Evolutionary conservation across 805 yeast species (phyloP).

Genomic region (Metschnikowia orientalis): DNA sequence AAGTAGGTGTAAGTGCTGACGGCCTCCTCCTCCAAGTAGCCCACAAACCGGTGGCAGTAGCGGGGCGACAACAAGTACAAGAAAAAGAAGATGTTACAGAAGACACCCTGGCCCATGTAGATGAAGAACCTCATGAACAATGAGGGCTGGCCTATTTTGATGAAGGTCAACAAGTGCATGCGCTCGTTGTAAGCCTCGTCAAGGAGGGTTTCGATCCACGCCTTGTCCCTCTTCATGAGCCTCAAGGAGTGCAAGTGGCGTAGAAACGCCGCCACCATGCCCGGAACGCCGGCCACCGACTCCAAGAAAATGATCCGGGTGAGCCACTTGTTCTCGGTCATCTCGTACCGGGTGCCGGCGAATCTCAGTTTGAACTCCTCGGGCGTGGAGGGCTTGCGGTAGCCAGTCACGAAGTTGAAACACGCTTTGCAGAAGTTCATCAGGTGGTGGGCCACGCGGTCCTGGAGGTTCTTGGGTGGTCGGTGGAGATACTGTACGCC

Average conservation of each 20-base stretch:
- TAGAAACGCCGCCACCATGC: slow-evolving; percentile 68
- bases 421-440: slow-evolving; percentile 42
- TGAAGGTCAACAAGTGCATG: slow-evolving; percentile 69
- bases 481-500: slow-evolving; percentile 49
- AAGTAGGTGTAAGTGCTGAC: slow-evolving; percentile 62
- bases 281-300: slow-evolving; percentile 77
- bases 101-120: slow-evolving; percentile 65
- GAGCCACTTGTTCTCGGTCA: slow-evolving; percentile 65
- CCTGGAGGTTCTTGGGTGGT: slow-evolving; percentile 43
- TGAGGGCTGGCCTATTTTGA: slow-evolving; percentile 61
- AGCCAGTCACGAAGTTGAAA: slow-evolving; percentile 65
- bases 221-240: slow-evolving; percentile 59
- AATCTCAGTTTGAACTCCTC: slow-evolving; percentile 24
- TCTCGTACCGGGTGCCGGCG: slow-evolving; percentile 41
- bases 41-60: slow-evolving; percentile 71
- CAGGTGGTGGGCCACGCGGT: slow-evolving; percentile 47
- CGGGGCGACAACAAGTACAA: slow-evolving; percentile 55
- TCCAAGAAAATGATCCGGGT: slow-evolving; percentile 61
- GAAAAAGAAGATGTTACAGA: slow-evolving; percentile 61
- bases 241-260: slow-evolving; percentile 65
- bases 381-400: slow-evolving; percentile 48
- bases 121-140: slow-evolving; percentile 51
- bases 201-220: slow-evolving; percentile 68
- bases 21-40: slow-evolving; percentile 75
- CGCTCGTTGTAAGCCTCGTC: slow-evolving; percentile 79